Conservation (phyloP, 2,329 filamentous ascomycete species). For the Trichophyton mentagrophytes region DNA sequence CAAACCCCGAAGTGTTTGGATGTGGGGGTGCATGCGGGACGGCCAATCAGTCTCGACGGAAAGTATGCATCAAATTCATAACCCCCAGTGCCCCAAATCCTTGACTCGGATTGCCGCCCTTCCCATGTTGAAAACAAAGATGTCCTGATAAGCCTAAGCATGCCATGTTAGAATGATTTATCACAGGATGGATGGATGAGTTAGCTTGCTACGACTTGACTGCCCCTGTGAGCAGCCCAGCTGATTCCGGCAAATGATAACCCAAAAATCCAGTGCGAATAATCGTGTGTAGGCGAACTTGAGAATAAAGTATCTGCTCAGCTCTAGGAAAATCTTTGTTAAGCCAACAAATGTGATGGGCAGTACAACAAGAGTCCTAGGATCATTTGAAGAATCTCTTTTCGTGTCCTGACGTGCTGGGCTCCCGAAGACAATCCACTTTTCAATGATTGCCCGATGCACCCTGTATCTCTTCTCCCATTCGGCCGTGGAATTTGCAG, state of each 20-base stretch:
- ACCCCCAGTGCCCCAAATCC: background rate
- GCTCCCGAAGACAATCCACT: conserved; percentile 39
- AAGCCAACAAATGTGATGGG: conserved; percentile 14
- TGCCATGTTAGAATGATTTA: conserved; percentile 20
- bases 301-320: conserved; percentile 19
- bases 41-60: conserved; percentile 16
- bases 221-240: conserved; percentile 17
- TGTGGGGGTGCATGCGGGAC: conserved; percentile 40
- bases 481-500: conserved; percentile 20
- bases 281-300: conserved; percentile 33
- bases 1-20: conserved; percentile 20
- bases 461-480: conserved; percentile 40
- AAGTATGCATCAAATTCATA: background rate
- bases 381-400: conserved; percentile 4
- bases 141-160: conserved; percentile 27
- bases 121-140: conserved; percentile 13
- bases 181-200: conserved; percentile 30
- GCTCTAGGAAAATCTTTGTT: conserved; percentile 21
- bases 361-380: conserved; percentile 13
- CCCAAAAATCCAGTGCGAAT: conserved; percentile 20
- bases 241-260: conserved; percentile 49
- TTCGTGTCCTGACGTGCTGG: conserved; percentile 12
- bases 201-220: conserved; percentile 42
- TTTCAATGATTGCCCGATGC: conserved; percentile 33
- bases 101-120: background rate